These are phyloP conservation scores for Erysimum cheiranthoides DNA, from an alignment of 345 rosid species.

Conservation along the genomic window DNA sequence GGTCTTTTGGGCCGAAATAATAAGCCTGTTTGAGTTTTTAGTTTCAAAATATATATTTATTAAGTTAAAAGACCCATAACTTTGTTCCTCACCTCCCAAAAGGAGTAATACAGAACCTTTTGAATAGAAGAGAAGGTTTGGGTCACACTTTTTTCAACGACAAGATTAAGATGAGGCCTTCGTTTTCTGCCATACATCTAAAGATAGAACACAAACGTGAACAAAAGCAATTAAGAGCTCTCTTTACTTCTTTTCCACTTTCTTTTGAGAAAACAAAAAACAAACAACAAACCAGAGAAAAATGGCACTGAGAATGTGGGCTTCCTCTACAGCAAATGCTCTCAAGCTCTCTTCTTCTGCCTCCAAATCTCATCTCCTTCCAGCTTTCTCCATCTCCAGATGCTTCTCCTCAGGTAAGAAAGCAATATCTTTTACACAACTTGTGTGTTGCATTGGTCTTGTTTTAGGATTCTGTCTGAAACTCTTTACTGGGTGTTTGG, in stretches of 20 bases:
- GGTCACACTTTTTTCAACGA: constrained; percentile 22
- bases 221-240: constrained; percentile 19
- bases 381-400: constrained; percentile 70
- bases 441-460: constrained; percentile 28
- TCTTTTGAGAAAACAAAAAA: constrained; percentile 4
- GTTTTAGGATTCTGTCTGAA: constrained; percentile 20
- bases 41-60: neutral
- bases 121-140: neutral
- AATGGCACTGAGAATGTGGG: constrained; percentile 97
- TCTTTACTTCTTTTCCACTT: constrained; percentile 37
- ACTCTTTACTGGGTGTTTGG: constrained; percentile 21
- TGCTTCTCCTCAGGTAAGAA: constrained; percentile 76
- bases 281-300: constrained; percentile 29
- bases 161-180: constrained; percentile 71
- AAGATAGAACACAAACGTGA: constrained; percentile 50
- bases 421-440: neutral
- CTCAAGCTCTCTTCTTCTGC: constrained; percentile 60
- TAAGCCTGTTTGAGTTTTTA: neutral
- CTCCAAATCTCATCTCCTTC: constrained; percentile 46
- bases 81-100: neutral
- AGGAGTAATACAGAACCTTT: constrained; percentile 7
- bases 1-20: neutral
- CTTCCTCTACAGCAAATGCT: constrained; percentile 92
- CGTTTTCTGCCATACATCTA: constrained; percentile 75
- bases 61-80: neutral